Percentiles rank a stretch among this genome's conserved stretches.
Evolutionary conservation across 352 stramenopile genomes (phyloP).

Genomic region (Globisporangium parvum): DNA sequence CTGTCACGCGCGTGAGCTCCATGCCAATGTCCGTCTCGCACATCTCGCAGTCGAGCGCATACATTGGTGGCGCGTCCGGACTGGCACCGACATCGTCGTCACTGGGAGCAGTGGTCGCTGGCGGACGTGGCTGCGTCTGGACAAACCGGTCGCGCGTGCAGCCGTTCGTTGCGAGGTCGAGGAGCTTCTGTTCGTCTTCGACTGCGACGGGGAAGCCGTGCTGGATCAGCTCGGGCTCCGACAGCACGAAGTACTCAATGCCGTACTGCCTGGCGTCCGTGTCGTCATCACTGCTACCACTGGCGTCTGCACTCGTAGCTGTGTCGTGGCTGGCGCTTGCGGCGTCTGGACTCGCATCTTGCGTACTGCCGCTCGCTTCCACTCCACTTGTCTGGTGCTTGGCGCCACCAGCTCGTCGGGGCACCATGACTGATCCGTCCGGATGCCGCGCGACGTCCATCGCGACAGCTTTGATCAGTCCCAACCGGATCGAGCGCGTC

Average conservation of each 20-base stretch:
- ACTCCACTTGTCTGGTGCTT: constrained; percentile 4
- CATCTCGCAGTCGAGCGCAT: constrained; percentile 89
- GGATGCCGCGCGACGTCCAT: constrained; percentile 44
- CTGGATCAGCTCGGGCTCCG: constrained; percentile 55
- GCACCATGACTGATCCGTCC: constrained; percentile 33
- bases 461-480: constrained; percentile 52
- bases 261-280: constrained; percentile 11
- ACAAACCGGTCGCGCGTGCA: constrained; percentile 53
- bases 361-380: background rate
- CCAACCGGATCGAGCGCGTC: constrained; percentile 50
- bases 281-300: too few relatives aligned
- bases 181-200: constrained; percentile 46
- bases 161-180: constrained; percentile 41
- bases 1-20: constrained; percentile 78
- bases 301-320: background rate
- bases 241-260: constrained; percentile 55
- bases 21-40: constrained; percentile 82
- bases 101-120: background rate
- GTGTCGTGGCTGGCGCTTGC: background rate
- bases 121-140: constrained; percentile 30
- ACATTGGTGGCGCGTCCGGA: constrained; percentile 17
- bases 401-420: background rate
- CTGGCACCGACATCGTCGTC: constrained; percentile 1
- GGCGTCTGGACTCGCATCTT: background rate
- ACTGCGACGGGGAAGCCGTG: constrained; percentile 66